Percentiles rank a stretch among this genome's conserved stretches.
phyloP scores from a whole-genome alignment of 2,329 filamentous ascomycete genomes.

The Aspergillus intermedius region DNA sequence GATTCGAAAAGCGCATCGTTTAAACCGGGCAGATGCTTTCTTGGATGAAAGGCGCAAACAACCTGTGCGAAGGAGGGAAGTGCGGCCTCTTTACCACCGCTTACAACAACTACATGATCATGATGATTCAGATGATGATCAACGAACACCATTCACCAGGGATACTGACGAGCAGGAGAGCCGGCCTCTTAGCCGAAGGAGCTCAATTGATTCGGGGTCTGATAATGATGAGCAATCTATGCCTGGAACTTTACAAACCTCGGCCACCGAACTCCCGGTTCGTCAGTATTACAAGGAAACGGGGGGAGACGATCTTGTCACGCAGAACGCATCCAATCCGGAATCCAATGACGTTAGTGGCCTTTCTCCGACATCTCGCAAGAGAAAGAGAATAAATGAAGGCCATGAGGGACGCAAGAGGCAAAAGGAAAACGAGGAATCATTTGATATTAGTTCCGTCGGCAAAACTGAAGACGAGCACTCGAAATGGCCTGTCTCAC shows the following conservation, averaged over 20 bases:
- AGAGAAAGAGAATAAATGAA: constrained; percentile 67
- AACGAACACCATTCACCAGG: constrained; percentile 57
- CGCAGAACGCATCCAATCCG: constrained; percentile 5
- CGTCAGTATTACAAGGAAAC: background rate
- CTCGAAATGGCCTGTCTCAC: constrained; percentile 17
- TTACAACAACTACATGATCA: constrained; percentile 68
- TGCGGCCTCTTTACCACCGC: constrained; percentile 75
- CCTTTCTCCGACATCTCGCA: constrained; percentile 52
- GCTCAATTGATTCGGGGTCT: constrained; percentile 46
- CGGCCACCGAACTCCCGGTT: constrained; percentile 10
- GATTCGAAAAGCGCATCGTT: constrained; percentile 61
- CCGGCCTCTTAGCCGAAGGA: constrained; percentile 66
- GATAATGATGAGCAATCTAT: constrained; percentile 39
- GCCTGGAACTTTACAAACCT: constrained; percentile 18
- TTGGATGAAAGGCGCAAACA: constrained; percentile 60
- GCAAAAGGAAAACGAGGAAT: constrained; percentile 75
- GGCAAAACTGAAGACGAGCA: constrained; percentile 49
- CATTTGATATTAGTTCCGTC: constrained; percentile 59
- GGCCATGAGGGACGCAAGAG: constrained; percentile 68
- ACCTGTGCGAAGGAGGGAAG: constrained; percentile 52
- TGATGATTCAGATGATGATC: constrained; percentile 82
- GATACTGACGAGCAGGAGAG: constrained; percentile 86
- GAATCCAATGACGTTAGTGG: constrained; percentile 36
- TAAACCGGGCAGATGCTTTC: constrained; percentile 57
- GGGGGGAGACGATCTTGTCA: constrained; percentile 5